phyloP scores from a whole-genome alignment of 2,329 filamentous ascomycete genomes.

The Aspergillus persii region DNA sequence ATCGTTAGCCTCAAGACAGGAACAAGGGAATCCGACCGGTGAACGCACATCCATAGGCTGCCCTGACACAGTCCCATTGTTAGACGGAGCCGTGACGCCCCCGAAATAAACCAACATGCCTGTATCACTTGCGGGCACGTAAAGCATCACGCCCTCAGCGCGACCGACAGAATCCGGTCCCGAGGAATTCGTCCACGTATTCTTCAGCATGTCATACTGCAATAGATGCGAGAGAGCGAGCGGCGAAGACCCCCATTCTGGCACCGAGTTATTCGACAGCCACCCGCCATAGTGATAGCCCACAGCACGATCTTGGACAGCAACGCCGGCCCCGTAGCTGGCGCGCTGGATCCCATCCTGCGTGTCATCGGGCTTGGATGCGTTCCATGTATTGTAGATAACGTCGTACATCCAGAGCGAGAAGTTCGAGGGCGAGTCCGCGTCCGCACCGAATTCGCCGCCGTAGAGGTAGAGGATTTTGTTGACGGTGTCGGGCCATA shows the following conservation, averaged over 20 bases:
- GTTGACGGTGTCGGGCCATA: conserved; percentile 9
- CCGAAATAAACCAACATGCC: conserved; percentile 4
- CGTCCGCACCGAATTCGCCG: background rate
- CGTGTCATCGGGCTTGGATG: background rate
- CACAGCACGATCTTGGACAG: background rate
- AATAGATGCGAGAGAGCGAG: background rate
- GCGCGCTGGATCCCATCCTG: background rate
- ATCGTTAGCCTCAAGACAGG: background rate
- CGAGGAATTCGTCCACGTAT: conserved; percentile 7
- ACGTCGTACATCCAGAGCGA: background rate
- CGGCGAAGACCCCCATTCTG: background rate
- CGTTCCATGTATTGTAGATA: background rate
- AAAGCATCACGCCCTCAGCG: conserved; percentile 6
- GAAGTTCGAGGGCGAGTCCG: background rate
- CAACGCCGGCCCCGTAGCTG: background rate
- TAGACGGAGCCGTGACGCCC: background rate
- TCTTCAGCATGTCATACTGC: conserved; percentile 2
- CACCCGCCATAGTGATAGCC: background rate
- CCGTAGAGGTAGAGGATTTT: conserved; percentile 9
- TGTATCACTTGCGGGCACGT: conserved; percentile 3
- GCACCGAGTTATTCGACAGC: background rate
- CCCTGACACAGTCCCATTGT: background rate
- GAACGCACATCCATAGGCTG: background rate
- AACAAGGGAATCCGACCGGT: background rate
- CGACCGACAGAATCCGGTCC: conserved; percentile 6